phyloP scores from a whole-genome alignment of 257 asterid species.

The Coffea canephora region DNA sequence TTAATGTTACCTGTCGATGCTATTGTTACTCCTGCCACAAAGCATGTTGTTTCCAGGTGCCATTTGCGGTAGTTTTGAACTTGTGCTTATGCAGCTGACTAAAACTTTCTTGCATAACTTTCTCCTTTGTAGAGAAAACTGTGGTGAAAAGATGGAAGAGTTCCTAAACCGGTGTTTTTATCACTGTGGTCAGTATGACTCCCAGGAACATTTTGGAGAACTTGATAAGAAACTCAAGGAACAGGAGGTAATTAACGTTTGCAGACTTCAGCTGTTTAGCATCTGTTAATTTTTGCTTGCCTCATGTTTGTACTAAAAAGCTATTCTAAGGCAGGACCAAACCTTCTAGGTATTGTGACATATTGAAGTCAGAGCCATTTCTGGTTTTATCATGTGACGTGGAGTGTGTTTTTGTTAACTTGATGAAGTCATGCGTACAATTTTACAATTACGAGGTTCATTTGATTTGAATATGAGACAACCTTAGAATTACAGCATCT shows the following conservation, averaged over 20 bases:
- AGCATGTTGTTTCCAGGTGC: not conserved
- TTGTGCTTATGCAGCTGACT: not conserved
- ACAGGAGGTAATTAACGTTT: conserved; percentile 65
- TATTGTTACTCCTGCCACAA: not conserved
- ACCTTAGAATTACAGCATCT: not conserved
- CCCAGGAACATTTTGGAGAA: conserved; percentile 58
- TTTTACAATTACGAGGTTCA: no score
- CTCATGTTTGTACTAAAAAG: not conserved
- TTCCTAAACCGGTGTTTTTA: conserved; percentile 84
- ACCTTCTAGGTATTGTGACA: not conserved
- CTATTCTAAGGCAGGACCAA: no score
- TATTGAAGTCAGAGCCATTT: not conserved
- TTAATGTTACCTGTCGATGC: not conserved
- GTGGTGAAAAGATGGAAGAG: conserved; percentile 90
- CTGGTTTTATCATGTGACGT: not conserved
- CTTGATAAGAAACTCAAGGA: conserved; percentile 73
- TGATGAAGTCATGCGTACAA: not conserved
- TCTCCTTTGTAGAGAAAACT: conserved; percentile 62
- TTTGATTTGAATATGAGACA: no score
- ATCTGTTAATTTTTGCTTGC: not conserved
- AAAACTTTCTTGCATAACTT: not conserved
- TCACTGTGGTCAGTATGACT: conserved; percentile 89
- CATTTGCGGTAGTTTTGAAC: not conserved
- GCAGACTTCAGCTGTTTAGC: not conserved
- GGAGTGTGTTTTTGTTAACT: not conserved